Conservation (phyloP, 768 basidiomycete species). For the Suillus brevipes region DNA sequence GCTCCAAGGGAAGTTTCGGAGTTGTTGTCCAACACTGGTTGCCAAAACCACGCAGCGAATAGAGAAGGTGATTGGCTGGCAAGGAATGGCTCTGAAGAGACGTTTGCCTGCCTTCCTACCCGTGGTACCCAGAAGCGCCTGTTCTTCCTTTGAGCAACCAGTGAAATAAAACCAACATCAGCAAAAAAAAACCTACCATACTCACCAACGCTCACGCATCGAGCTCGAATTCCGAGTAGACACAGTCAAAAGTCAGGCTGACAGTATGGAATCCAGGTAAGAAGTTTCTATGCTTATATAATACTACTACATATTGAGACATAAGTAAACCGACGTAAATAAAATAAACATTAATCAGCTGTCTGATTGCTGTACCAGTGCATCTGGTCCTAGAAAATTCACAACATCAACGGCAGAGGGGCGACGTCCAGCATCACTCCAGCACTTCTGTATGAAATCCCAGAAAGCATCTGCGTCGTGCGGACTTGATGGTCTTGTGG, state of each 20-base stretch:
- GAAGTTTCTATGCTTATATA: no score
- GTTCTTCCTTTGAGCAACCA: not conserved
- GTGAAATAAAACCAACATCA: not conserved
- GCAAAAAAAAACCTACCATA: not conserved
- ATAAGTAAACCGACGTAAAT: no score
- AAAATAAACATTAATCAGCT: not conserved
- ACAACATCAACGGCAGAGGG: slow-evolving; percentile 18
- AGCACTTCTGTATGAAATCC: slow-evolving; percentile 24
- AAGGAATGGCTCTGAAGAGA: not conserved
- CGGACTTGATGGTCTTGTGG: slow-evolving; percentile 14
- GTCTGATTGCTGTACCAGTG: not conserved
- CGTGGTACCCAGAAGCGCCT: not conserved
- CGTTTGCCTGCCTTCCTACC: not conserved
- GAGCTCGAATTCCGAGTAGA: not conserved
- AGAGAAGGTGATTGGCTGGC: not conserved
- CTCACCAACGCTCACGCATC: not conserved
- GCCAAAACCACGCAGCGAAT: not conserved
- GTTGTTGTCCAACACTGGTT: not conserved
- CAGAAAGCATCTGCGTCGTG: slow-evolving; percentile 24
- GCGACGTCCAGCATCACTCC: slow-evolving; percentile 18
- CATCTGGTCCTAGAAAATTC: slow-evolving; percentile 11
- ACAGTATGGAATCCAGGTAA: no score
- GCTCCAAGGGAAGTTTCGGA: no score
- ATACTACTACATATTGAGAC: no score
- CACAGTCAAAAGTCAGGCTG: no score